Conservation (phyloP, 2,329 filamentous ascomycete species). For the Ascochyta viciae-villosae region DNA sequence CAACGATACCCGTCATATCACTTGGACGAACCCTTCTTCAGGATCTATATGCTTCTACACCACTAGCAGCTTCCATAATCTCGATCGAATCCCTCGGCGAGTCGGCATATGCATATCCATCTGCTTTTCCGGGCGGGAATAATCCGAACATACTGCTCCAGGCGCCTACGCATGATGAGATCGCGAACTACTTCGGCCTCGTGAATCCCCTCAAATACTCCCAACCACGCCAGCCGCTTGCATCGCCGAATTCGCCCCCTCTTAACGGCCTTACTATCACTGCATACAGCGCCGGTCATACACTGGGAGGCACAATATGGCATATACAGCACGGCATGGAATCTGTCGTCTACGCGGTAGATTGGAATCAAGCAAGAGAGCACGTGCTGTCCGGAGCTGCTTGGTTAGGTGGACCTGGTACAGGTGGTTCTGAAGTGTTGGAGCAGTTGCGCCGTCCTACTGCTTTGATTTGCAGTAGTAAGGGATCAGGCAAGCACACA, state of each 20-base stretch:
- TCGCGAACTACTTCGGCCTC: slow-evolving; percentile 86
- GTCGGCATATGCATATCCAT: slow-evolving; percentile 59
- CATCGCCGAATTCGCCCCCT: slow-evolving; percentile 86
- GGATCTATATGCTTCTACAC: slow-evolving; percentile 89
- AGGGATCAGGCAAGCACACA: slow-evolving; percentile 75
- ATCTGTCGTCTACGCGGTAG: slow-evolving; percentile 95
- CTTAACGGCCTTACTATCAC: slow-evolving; percentile 92
- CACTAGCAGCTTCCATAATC: slow-evolving; percentile 85
- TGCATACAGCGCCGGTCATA: slow-evolving; percentile 95
- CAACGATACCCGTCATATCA: slow-evolving; percentile 90
- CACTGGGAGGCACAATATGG: slow-evolving; percentile 97
- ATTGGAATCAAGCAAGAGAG: slow-evolving; percentile 98
- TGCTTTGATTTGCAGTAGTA: slow-evolving; percentile 89
- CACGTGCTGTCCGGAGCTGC: slow-evolving; percentile 93
- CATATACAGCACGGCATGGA: slow-evolving; percentile 97
- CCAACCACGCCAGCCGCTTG: slow-evolving; percentile 88
- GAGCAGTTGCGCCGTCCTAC: slow-evolving; percentile 94
- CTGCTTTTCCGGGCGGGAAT: slow-evolving; percentile 57
- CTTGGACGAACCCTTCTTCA: slow-evolving; percentile 89
- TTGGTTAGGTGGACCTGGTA: slow-evolving; percentile 84
- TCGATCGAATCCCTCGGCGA: slow-evolving; percentile 75
- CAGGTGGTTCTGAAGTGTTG: slow-evolving; percentile 85
- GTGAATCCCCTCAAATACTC: slow-evolving; percentile 96
- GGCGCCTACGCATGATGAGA: slow-evolving; percentile 84
- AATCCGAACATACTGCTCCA: slow-evolving; percentile 63